Conservation (phyloP, 2,329 filamentous ascomycete species). For the Aspergillus fischeri region DNA sequence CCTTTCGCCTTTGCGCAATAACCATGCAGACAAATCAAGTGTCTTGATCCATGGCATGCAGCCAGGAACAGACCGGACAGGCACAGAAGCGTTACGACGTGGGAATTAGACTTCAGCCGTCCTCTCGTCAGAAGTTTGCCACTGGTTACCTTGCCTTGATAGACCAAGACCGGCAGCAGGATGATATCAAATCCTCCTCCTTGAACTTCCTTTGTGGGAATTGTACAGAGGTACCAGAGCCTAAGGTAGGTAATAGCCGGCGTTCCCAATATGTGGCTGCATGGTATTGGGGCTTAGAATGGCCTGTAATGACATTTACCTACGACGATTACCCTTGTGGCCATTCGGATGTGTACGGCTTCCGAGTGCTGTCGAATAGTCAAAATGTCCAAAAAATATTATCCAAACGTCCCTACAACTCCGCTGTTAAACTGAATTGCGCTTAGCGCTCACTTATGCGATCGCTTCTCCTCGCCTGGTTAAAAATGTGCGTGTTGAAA, state of each 20-base stretch:
- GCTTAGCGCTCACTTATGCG: neutral
- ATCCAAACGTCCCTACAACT: too few species aligned
- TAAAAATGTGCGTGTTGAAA: too few species aligned
- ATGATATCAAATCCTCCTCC: neutral
- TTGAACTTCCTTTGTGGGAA: too few species aligned
- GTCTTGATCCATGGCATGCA: neutral
- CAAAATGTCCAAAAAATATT: neutral
- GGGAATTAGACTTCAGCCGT: neutral
- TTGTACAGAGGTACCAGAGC: neutral
- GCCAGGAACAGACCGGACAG: neutral
- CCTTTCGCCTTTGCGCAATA: neutral
- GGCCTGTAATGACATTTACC: neutral
- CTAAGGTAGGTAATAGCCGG: neutral
- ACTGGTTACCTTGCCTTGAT: neutral
- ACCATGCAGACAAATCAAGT: neutral
- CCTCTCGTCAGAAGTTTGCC: neutral
- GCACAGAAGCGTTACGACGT: neutral
- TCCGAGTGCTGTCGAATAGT: neutral
- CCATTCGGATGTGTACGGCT: neutral
- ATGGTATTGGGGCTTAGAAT: neutral
- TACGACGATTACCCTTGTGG: neutral
- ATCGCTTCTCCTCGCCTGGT: neutral
- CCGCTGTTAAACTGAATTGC: neutral
- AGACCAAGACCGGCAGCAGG: too few species aligned
- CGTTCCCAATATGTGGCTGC: too few species aligned